Base-by-base conservation (phyloP, 2,329 filamentous ascomycete species). In the Elsinoe necatrix region DNA sequence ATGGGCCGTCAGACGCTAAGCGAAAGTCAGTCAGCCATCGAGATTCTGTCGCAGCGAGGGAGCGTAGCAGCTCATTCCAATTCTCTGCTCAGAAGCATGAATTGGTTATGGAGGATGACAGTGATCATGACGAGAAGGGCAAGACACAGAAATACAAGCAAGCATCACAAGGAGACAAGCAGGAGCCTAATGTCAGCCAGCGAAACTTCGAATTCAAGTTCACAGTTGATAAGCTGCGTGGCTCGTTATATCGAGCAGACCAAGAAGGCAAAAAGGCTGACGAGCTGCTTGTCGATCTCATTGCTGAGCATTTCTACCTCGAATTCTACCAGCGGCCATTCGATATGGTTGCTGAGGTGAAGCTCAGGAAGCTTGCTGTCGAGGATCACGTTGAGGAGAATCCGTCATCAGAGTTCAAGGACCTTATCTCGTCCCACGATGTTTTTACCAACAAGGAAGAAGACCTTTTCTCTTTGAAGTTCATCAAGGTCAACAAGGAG, bases 151-250 rank as follows among this genome's bases (percentile, higher is more conserved):
- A 84, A 31, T 87, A 86, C 58, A 59, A 65, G 65, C 83, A 91
- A 59, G 80, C 85, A 2, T 74, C 78, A 18, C 80, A 86, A 58
- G 80, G 79, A 6, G 75, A 71, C 6, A 62, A 68, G 37, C 65
- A 52, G 3, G 67, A 73, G 9, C 64, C 69, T 23, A 88, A 87
- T 65, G 76, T 93, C 47, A 88, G 95, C 64, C 91, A 96, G 65
- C 86, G 88, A 43, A 92, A 86, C 61, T 97, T 99, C 63, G 90
- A 98, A 68, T 89, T 98, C 74, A 95, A 91, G 63, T 98, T 99
- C 70, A 90, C 89, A 7, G 93, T 98, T 34, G 93, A 95, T 65
- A 89, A 87, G 59, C 79, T 99, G 45, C 91, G 95, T 71, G 93
- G 93, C 1, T 97, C 93, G 0, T 76, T 99, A 1, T 98, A 89